Percentiles rank a stretch among this genome's conserved stretches.
Conservation (phyloP, 371 early-diverging fungal genomes). For the Basidiobolus meristosporus region DNA sequence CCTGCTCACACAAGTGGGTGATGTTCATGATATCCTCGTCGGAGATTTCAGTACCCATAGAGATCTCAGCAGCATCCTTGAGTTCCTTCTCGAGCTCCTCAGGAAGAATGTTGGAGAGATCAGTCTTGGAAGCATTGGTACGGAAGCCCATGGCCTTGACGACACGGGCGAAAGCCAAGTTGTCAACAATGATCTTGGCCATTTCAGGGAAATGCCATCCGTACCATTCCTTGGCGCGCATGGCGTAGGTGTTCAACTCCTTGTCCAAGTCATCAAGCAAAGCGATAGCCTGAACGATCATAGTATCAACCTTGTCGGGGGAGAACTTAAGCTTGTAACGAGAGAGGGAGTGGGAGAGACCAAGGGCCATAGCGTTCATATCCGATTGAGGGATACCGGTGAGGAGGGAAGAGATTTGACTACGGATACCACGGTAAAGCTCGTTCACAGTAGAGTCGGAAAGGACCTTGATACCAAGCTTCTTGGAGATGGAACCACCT, state of each 20-base stretch:
- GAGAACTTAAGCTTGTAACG: slow-evolving; percentile 98
- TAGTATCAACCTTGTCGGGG: slow-evolving; percentile 85
- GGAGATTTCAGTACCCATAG: slow-evolving; percentile 89
- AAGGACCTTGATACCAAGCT: slow-evolving; percentile 75
- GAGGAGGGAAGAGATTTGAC: slow-evolving; percentile 47
- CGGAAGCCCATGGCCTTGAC: slow-evolving; percentile 69
- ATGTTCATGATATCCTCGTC: slow-evolving; percentile 82
- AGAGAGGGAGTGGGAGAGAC: slow-evolving; percentile 85
- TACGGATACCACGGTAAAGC: slow-evolving; percentile 86
- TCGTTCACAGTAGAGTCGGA: slow-evolving; percentile 73
- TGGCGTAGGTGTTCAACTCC: slow-evolving; percentile 92
- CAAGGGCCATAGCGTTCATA: slow-evolving; percentile 68
- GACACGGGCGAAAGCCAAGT: slow-evolving; percentile 73
- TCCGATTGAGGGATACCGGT: slow-evolving; percentile 51
- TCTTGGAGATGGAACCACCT: slow-evolving; percentile 74
- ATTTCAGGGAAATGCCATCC: slow-evolving; percentile 98
- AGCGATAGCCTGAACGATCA: slow-evolving; percentile 90
- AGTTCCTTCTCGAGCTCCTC: slow-evolving; percentile 32
- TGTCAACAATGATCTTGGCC: slow-evolving; percentile 84
- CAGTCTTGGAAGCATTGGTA: slow-evolving; percentile 71
- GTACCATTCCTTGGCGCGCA: slow-evolving; percentile 97
- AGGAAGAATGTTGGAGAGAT: slow-evolving; percentile 70
- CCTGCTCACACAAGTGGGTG: slow-evolving; percentile 55
- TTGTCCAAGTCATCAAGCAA: slow-evolving; percentile 87
- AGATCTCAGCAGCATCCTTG: slow-evolving; percentile 62